phyloP scores from a whole-genome alignment of 192 early-diverging fungal genomes.

The Backusella tarrabulga region DNA sequence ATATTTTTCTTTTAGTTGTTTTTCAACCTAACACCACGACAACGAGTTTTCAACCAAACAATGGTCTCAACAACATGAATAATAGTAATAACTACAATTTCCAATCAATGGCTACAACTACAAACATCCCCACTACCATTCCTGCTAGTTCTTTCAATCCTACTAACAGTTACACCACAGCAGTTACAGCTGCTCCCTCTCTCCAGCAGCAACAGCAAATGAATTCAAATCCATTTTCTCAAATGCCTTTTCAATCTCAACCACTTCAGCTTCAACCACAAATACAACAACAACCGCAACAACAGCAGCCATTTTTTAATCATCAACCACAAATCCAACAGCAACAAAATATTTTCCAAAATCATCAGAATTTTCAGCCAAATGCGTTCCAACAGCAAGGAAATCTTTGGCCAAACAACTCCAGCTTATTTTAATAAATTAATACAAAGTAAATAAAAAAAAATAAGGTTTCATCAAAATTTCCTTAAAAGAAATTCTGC shows the following conservation, averaged over 20 bases:
- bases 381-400: constrained; percentile 6
- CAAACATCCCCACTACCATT: background rate
- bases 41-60: background rate
- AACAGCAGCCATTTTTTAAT: constrained; percentile 5
- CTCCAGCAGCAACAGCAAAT: constrained; percentile 15
- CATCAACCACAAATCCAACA: constrained; percentile 25
- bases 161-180: background rate
- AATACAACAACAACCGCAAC: constrained; percentile 29
- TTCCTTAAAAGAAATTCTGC: background rate
- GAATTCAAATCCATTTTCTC: constrained; percentile 6
- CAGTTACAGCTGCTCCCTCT: background rate
- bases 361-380: constrained; percentile 2
- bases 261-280: constrained; percentile 11
- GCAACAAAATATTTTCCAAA: constrained; percentile 33
- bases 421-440: background rate
- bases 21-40: background rate
- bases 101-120: background rate
- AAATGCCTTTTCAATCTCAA: constrained; percentile 28
- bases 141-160: background rate
- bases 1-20: background rate
- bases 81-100: background rate
- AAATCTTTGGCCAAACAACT: background rate
- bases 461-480: background rate
- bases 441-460: background rate
- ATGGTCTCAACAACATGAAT: background rate